Evolutionary conservation across 192 early-diverging fungal genomes (phyloP).

Genomic region (Chytriomyces sp.): DNA sequence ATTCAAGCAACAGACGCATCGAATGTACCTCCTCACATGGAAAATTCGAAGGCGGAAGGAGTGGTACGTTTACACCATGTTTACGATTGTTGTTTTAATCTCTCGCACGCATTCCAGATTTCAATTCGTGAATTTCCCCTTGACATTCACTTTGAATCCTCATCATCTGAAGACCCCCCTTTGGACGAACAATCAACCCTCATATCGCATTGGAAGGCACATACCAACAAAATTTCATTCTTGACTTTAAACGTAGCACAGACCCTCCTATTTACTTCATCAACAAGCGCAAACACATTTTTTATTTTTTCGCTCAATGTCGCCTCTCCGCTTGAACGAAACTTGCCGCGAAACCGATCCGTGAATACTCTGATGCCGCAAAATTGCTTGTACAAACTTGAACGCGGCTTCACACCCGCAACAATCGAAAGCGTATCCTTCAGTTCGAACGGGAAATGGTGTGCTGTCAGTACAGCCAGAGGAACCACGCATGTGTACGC

Average conservation of each 20-base stretch:
- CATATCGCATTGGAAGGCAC: conserved; percentile 74
- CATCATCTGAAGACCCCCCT: neutral
- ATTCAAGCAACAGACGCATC: conserved; percentile 7
- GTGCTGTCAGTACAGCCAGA: conserved; percentile 71
- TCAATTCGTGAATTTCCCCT: conserved; percentile 24
- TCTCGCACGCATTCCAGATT: neutral
- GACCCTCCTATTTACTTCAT: conserved; percentile 71
- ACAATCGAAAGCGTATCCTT: conserved; percentile 70
- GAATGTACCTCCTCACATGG: neutral
- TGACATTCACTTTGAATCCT: conserved; percentile 2
- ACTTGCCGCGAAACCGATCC: too few relatives aligned
- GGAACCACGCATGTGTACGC: conserved; percentile 77
- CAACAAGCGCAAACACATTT: conserved; percentile 74
- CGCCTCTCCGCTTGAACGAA: neutral
- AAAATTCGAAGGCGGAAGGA: conserved; percentile 21
- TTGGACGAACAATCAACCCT: conserved; percentile 35
- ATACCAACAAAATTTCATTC: conserved; percentile 67
- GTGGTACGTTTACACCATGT: conserved; percentile 34
- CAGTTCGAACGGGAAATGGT: conserved; percentile 74
- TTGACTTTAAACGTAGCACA: conserved; percentile 70
- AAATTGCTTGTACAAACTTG: conserved; percentile 68
- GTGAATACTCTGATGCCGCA: conserved; percentile 1
- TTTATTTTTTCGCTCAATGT: conserved; percentile 66
- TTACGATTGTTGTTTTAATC: neutral
- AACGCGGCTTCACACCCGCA: conserved; percentile 81